phyloP scores from a whole-genome alignment of 805 yeast genomes.

The Saturnispora besseyi region DNA sequence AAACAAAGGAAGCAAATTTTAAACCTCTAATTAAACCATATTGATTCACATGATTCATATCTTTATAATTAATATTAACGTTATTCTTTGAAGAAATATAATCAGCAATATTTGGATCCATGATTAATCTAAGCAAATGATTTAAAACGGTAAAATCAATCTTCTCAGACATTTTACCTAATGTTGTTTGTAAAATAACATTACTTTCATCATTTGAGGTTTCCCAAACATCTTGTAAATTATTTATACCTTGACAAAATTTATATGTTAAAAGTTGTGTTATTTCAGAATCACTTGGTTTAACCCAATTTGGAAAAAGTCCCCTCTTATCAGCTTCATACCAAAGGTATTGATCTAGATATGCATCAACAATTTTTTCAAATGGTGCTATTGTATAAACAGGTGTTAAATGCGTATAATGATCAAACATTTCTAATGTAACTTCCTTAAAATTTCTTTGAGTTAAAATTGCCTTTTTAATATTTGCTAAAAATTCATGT shows the following conservation, averaged over 20 bases:
- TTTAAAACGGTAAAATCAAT: constrained; percentile 83
- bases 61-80: constrained; percentile 73
- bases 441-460: constrained; percentile 91
- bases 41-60: constrained; percentile 89
- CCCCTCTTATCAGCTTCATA: constrained; percentile 84
- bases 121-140: constrained; percentile 65
- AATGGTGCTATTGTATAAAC: constrained; percentile 83
- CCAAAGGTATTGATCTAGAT: constrained; percentile 92
- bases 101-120: constrained; percentile 90
- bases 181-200: constrained; percentile 72
- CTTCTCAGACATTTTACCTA: constrained; percentile 70
- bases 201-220: constrained; percentile 63
- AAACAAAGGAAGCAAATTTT: constrained; percentile 82
- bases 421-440: constrained; percentile 82
- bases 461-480: constrained; percentile 73
- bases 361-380: constrained; percentile 94
- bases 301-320: constrained; percentile 91
- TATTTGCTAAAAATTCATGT: constrained; percentile 78
- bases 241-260: constrained; percentile 89
- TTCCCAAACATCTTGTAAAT: constrained; percentile 72
- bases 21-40: constrained; percentile 83
- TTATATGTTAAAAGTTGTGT: constrained; percentile 88
- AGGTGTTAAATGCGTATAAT: constrained; percentile 75
- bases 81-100: constrained; percentile 90
- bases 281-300: constrained; percentile 89